Evolutionary conservation across 2,329 filamentous ascomycete species (phyloP).

Genomic region (Pseudonectria foliicola): DNA sequence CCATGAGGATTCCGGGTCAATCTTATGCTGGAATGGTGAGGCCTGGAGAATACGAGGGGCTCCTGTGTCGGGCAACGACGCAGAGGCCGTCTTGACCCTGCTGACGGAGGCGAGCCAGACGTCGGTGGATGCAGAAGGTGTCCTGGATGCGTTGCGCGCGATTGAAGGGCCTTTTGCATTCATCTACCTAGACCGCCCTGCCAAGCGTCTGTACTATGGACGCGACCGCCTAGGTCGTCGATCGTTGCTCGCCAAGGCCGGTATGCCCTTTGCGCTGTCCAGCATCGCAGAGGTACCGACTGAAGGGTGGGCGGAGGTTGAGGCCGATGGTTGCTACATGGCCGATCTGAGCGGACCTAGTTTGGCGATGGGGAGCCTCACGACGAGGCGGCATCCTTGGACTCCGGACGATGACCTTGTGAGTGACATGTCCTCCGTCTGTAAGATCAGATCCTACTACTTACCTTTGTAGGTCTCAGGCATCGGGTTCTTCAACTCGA

Average conservation of each 20-base stretch:
- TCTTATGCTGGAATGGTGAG: constrained; percentile 96
- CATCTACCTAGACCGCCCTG: constrained; percentile 64
- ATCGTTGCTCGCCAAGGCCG: constrained; percentile 61
- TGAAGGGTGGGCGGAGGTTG: constrained; percentile 67
- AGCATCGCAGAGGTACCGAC: constrained; percentile 57
- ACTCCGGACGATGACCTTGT: constrained; percentile 34
- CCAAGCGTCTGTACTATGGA: constrained; percentile 66
- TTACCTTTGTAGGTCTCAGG: constrained; percentile 45
- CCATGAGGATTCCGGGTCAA: constrained; percentile 47
- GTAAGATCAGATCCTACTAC: constrained; percentile 28
- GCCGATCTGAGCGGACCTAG: constrained; percentile 42
- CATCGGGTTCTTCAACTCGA: constrained; percentile 46
- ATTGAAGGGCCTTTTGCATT: constrained; percentile 86
- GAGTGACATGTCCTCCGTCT: constrained; percentile 24
- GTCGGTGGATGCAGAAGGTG: constrained; percentile 16
- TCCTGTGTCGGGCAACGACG: constrained; percentile 69
- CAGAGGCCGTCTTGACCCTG: constrained; percentile 56
- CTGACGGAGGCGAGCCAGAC: constrained; percentile 40
- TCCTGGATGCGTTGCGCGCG: constrained; percentile 48
- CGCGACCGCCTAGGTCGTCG: constrained; percentile 82
- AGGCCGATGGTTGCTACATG: constrained; percentile 74
- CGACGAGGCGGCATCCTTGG: constrained; percentile 24
- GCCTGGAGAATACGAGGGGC: constrained; percentile 68
- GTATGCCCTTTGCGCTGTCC: constrained; percentile 52
- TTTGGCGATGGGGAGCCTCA: constrained; percentile 1